These are phyloP conservation scores for Sonneratia caseolaris DNA, from an alignment of 345 rosid species.

Conservation along the genomic window DNA sequence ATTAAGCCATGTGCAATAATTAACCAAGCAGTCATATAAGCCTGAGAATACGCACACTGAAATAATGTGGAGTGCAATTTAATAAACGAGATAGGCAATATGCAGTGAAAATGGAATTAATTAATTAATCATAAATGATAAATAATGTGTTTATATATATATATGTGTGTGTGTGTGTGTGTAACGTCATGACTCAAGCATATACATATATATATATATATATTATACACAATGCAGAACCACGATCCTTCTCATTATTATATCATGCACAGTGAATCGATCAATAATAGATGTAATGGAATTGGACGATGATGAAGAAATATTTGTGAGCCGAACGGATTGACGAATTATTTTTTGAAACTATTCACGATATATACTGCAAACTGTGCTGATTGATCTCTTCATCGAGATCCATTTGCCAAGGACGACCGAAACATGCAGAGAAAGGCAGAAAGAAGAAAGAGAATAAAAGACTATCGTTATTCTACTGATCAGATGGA, in stretches of 20 bases:
- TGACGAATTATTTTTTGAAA: neutral
- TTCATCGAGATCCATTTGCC: too few relatives aligned
- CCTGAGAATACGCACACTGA: neutral
- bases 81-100: neutral
- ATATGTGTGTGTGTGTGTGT: too few relatives aligned
- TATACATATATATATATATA: too few relatives aligned
- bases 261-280: too few relatives aligned
- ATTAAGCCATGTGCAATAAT: neutral
- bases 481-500: neutral
- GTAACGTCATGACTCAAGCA: too few relatives aligned
- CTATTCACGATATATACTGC: neutral
- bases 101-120: neutral
- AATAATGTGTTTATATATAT: neutral
- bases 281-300: too few relatives aligned
- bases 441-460: neutral
- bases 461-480: neutral
- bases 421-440: conserved; percentile 2
- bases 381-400: neutral
- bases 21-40: neutral
- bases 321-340: neutral
- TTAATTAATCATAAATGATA: neutral
- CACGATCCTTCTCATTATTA: too few relatives aligned
- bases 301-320: too few relatives aligned
- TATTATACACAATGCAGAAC: too few relatives aligned
- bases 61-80: neutral